phyloP scores from a whole-genome alignment of 2,329 filamentous ascomycete species.

The Trichoderma pleuroti region DNA sequence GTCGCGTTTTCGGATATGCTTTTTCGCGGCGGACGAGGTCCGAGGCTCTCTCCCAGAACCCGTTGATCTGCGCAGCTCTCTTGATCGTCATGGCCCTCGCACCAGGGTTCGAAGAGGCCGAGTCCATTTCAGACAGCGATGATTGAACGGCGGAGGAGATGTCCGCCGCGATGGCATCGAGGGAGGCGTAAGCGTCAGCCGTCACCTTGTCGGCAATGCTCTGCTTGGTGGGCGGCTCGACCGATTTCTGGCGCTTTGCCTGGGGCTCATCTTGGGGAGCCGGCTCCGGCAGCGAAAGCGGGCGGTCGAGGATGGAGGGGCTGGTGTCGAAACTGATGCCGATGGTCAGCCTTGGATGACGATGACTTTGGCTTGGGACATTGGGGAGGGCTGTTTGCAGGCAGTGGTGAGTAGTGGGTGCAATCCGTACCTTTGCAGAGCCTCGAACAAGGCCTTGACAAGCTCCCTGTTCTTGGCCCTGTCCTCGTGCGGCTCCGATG shows the following conservation, averaged over 20 bases:
- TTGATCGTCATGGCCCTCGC: conserved; percentile 33
- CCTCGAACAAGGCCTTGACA: conserved; percentile 38
- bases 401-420: neutral
- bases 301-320: conserved; percentile 54
- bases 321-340: conserved; percentile 49
- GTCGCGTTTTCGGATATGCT: conserved; percentile 43
- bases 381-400: neutral
- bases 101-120: conserved; percentile 29
- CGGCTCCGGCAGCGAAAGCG: conserved; percentile 42
- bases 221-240: conserved; percentile 37
- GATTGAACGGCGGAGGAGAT: conserved; percentile 47
- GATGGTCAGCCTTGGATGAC: conserved; percentile 28
- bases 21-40: conserved; percentile 61
- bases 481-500: neutral
- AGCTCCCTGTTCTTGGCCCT: conserved; percentile 31
- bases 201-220: conserved; percentile 55
- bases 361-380: neutral
- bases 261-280: conserved; percentile 48
- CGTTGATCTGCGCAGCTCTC: conserved; percentile 43
- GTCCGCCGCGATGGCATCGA: conserved; percentile 64
- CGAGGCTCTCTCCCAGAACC: conserved; percentile 61
- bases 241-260: conserved; percentile 58
- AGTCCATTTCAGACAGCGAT: conserved; percentile 47
- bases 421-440: conserved; percentile 37
- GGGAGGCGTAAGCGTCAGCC: conserved; percentile 50